Evolutionary conservation across 2,329 filamentous ascomycete species (phyloP).

Genomic region (Verticillium zaregamsianum): DNA sequence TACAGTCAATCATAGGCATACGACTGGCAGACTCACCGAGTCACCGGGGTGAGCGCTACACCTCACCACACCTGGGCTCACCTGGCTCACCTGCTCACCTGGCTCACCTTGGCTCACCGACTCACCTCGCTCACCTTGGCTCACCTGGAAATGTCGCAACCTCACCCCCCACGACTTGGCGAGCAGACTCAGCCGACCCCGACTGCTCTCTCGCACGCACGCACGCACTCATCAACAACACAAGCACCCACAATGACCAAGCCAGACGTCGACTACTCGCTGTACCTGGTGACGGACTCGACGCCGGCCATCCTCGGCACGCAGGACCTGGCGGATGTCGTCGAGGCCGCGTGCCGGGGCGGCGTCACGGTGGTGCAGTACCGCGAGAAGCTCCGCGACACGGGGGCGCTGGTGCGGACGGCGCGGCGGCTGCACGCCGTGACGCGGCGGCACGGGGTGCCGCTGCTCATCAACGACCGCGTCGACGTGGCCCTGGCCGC

Average conservation of each 20-base stretch:
- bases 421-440: conserved; percentile 68
- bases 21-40: no score
- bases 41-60: no score
- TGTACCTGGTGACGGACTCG: conserved; percentile 92
- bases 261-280: conserved; percentile 63
- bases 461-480: conserved; percentile 88
- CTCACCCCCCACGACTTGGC: neutral
- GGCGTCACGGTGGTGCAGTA: conserved; percentile 87
- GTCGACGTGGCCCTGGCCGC: conserved; percentile 84
- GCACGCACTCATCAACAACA: neutral
- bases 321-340: conserved; percentile 66
- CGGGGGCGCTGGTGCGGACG: conserved; percentile 63
- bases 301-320: conserved; percentile 77
- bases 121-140: neutral
- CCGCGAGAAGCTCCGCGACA: conserved; percentile 81
- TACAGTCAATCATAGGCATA: no score
- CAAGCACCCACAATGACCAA: conserved; percentile 21
- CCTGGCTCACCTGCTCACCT: neutral
- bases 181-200: neutral
- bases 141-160: neutral
- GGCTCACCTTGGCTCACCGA: neutral
- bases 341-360: conserved; percentile 70
- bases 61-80: no score
- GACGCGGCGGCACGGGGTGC: conserved; percentile 64
- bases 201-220: neutral